These are phyloP conservation scores for Ganoderma meredithae DNA, from an alignment of 1,284 basidiomycete species.

Conservation along the genomic window DNA sequence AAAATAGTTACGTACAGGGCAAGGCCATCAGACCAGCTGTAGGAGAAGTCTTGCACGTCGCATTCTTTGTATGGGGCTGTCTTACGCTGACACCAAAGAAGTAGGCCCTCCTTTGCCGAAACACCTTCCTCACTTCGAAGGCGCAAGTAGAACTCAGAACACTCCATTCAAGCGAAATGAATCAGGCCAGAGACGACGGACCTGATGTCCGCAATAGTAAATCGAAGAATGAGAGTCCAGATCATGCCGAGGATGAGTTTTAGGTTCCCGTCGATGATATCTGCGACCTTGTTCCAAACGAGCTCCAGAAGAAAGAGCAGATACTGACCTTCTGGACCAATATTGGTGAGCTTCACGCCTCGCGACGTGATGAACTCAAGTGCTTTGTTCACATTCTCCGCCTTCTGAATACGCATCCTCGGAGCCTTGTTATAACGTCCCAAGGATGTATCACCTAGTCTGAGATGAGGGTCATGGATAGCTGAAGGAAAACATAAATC, in stretches of 20 bases:
- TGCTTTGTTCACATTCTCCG: conserved; percentile 97
- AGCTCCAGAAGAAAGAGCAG: neutral
- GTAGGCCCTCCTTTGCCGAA: conserved; percentile 94
- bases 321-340: conserved; percentile 86
- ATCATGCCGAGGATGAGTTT: conserved; percentile 99
- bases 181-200: conserved; percentile 47
- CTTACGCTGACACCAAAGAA: conserved; percentile 98
- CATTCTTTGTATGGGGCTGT: conserved; percentile 93
- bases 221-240: conserved; percentile 96
- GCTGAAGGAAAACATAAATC: conserved; percentile 15
- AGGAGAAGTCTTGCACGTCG: conserved; percentile 91
- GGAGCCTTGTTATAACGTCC: conserved; percentile 93
- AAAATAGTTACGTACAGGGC: conserved; percentile 71
- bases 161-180: neutral
- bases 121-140: conserved; percentile 89
- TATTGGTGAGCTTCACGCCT: conserved; percentile 97
- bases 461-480: conserved; percentile 16
- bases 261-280: conserved; percentile 97
- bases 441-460: conserved; percentile 83
- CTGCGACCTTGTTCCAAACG: conserved; percentile 49
- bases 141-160: conserved; percentile 17
- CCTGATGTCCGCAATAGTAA: conserved; percentile 98
- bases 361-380: conserved; percentile 94
- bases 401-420: conserved; percentile 93
- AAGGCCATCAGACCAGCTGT: conserved; percentile 93